Percentiles rank a stretch among this genome's conserved stretches.
phyloP scores from a whole-genome alignment of 257 asterid genomes.

The Ajuga chamaepitys region DNA sequence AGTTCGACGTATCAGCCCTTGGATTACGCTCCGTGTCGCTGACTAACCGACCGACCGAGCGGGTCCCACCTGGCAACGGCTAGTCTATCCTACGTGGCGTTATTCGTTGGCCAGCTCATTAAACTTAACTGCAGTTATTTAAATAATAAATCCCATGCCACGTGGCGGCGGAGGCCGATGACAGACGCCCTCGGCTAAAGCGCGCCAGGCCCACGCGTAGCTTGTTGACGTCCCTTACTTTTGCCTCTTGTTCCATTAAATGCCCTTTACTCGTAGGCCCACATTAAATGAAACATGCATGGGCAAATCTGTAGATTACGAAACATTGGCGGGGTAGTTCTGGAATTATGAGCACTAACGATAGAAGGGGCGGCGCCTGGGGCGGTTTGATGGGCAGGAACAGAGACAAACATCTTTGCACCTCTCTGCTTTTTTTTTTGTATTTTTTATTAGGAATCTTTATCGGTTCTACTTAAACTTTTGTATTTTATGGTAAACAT shows the following conservation, averaged over 20 bases:
- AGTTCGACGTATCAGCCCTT: conserved; percentile 18
- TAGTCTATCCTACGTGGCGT: conserved; percentile 33
- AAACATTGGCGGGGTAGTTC: neutral
- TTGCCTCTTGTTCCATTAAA: conserved; percentile 7
- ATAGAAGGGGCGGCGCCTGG: conserved; percentile 18
- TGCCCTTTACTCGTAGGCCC: neutral
- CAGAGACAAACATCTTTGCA: conserved; percentile 10
- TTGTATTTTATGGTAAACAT: neutral
- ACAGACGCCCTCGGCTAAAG: neutral
- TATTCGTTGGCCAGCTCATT: conserved; percentile 12
- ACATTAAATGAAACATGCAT: neutral
- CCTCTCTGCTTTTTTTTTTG: neutral
- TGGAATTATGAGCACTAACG: neutral
- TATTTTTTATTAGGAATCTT: neutral
- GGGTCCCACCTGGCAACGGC: conserved; percentile 37
- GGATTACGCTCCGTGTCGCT: conserved; percentile 20
- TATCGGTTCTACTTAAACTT: neutral
- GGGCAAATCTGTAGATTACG: conserved; percentile 1
- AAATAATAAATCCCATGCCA: neutral
- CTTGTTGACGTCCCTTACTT: neutral
- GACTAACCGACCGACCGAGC: conserved; percentile 11
- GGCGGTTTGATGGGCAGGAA: conserved; percentile 20
- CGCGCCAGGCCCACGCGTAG: conserved; percentile 23
- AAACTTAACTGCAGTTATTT: neutral
- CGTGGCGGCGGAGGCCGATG: conserved; percentile 2